A percentile compares a stretch with the other conserved stretches of the same genome.
phyloP scores from a whole-genome alignment of 345 rosid genomes.

The Eucalyptus tenuipes region DNA sequence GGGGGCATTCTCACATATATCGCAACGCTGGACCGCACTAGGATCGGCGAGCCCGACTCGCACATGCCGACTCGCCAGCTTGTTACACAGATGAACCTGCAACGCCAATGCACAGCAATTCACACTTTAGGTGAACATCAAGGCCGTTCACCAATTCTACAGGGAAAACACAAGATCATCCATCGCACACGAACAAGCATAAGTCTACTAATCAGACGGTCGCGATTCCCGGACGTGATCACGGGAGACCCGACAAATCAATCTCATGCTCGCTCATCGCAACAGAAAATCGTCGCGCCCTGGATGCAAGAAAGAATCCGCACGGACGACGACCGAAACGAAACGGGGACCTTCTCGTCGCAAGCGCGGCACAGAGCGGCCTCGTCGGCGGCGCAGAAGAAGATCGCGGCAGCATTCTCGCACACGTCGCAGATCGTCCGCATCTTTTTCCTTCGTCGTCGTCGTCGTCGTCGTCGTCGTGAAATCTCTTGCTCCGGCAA shows the following conservation, averaged over 20 bases:
- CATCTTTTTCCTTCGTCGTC: constrained; percentile 25
- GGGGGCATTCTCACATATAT: constrained; percentile 68
- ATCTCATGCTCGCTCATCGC: background rate
- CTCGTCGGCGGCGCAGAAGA: constrained; percentile 87
- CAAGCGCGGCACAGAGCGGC: constrained; percentile 79
- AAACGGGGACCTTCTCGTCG: constrained; percentile 42
- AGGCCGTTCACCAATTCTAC: background rate
- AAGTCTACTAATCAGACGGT: background rate
- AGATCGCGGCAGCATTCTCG: constrained; percentile 66
- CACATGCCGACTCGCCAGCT: constrained; percentile 75
- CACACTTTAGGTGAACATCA: background rate
- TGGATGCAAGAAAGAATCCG: background rate
- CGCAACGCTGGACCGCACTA: constrained; percentile 56
- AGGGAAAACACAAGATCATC: background rate
- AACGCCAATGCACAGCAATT: background rate
- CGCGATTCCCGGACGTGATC: background rate
- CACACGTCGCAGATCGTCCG: constrained; percentile 75
- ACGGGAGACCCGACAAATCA: background rate
- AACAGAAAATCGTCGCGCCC: background rate
- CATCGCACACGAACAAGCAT: background rate
- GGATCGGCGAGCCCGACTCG: constrained; percentile 70
- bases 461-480: constrained; percentile 7
- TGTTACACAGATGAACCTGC: constrained; percentile 82
- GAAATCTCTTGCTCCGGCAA: constrained; percentile 1
- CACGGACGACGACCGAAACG: background rate